A percentile compares a stretch with the other conserved stretches of the same genome.
Conservation (phyloP, 306 rosid species). For the Lotus japonicus region DNA sequence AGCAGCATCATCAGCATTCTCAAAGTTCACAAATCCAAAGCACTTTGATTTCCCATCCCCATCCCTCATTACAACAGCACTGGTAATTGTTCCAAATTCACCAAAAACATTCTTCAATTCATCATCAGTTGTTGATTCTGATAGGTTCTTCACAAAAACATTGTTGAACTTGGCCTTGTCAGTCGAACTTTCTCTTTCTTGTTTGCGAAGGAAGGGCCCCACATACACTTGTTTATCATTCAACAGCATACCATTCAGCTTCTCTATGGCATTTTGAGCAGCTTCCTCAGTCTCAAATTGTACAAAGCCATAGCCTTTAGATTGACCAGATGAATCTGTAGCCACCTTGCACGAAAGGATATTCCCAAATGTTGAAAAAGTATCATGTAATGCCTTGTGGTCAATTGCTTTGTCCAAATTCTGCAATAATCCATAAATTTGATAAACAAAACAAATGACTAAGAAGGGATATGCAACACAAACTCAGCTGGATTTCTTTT, state of each 20-base stretch:
- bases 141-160: slow-evolving; percentile 82
- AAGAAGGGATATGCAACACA: slow-evolving; percentile 8
- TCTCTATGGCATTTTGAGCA: slow-evolving; percentile 83
- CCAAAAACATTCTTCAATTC: slow-evolving; percentile 64
- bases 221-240: slow-evolving; percentile 96
- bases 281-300: slow-evolving; percentile 89
- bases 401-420: slow-evolving; percentile 92
- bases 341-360: slow-evolving; percentile 98
- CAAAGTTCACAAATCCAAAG: slow-evolving; percentile 96
- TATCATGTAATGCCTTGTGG: slow-evolving; percentile 91
- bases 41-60: slow-evolving; percentile 90
- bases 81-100: slow-evolving; percentile 74
- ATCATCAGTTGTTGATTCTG: slow-evolving; percentile 78
- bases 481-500: neutral
- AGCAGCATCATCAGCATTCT: slow-evolving; percentile 63
- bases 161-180: slow-evolving; percentile 72
- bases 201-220: slow-evolving; percentile 98
- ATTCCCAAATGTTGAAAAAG: slow-evolving; percentile 81
- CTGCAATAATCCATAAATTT: slow-evolving; percentile 39
- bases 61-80: slow-evolving; percentile 92
- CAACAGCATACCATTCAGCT: slow-evolving; percentile 91
- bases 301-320: slow-evolving; percentile 96
- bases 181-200: slow-evolving; percentile 60
- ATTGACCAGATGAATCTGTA: slow-evolving; percentile 75
- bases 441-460: neutral